phyloP scores from a whole-genome alignment of 192 early-diverging fungal species.

The Glomus cerebriforme region DNA sequence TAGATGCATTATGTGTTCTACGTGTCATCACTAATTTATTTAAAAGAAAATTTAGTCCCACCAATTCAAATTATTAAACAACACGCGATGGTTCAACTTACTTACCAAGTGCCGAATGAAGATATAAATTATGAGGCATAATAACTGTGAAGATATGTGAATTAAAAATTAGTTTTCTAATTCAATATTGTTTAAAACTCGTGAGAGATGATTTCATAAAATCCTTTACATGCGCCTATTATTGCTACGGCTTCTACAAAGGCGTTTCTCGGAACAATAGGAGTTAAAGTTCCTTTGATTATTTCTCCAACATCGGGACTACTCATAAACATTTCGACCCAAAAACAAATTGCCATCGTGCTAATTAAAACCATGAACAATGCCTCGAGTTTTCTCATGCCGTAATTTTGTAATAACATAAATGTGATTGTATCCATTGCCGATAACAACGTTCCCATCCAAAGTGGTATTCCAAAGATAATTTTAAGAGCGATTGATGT shows the following conservation, averaged over 20 bases:
- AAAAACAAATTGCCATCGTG: conserved; percentile 76
- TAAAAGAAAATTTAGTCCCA: background rate
- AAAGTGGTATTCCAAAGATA: conserved; percentile 67
- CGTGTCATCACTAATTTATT: conserved; percentile 34
- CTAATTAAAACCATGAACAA: conserved; percentile 74
- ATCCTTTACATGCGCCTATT: conserved; percentile 48
- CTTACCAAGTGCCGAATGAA: conserved; percentile 62
- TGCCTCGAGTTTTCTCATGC: conserved; percentile 69
- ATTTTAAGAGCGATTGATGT: conserved; percentile 86
- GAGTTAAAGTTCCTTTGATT: conserved; percentile 54
- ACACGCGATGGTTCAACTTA: too few species aligned
- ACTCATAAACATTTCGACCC: conserved; percentile 61
- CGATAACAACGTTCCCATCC: conserved; percentile 76
- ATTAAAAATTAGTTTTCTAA: background rate
- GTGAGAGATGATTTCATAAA: background rate
- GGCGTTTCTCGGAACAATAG: conserved; percentile 55
- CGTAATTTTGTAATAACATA: conserved; percentile 64
- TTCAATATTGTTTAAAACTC: background rate
- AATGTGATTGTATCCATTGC: conserved; percentile 76
- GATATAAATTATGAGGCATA: conserved; percentile 92
- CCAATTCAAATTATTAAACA: background rate
- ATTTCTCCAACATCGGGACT: conserved; percentile 52
- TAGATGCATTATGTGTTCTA: conserved; percentile 39
- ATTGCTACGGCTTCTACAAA: conserved; percentile 68
- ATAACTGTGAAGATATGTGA: conserved; percentile 42